Evolutionary conservation across 2,329 filamentous ascomycete species (phyloP).

Genomic region (Ascochyta pisi): DNA sequence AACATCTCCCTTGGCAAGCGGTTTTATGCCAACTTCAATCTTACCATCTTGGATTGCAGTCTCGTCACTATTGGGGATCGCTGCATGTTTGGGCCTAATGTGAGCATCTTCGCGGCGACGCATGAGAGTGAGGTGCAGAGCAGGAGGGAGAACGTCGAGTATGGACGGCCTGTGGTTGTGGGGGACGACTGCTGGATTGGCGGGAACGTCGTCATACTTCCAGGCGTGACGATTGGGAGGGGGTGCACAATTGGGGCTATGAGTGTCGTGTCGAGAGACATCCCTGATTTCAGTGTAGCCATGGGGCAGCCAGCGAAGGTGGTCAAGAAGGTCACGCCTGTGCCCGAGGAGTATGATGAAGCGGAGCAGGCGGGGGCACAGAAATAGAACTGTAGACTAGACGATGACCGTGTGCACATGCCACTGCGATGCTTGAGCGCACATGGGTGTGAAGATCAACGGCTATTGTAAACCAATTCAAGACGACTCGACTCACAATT

Average conservation of each 20-base stretch:
- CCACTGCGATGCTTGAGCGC: neutral
- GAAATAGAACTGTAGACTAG: neutral
- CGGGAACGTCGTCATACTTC: constrained; percentile 64
- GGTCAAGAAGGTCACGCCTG: constrained; percentile 48
- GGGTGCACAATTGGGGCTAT: constrained; percentile 79
- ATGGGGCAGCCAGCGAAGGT: constrained; percentile 71
- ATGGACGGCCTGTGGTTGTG: constrained; percentile 57
- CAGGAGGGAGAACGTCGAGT: constrained; percentile 58
- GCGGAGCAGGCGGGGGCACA: neutral
- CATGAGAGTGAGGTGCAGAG: constrained; percentile 60
- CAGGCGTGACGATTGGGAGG: constrained; percentile 78
- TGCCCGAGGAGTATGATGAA: constrained; percentile 16
- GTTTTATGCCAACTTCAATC: constrained; percentile 70
- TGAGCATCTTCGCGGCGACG: constrained; percentile 60
- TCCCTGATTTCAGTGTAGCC: constrained; percentile 67
- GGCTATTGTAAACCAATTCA: neutral
- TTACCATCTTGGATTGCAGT: constrained; percentile 60
- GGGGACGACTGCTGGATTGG: constrained; percentile 57
- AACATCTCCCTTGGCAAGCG: constrained; percentile 67
- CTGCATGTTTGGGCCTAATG: constrained; percentile 61
- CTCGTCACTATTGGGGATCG: constrained; percentile 61
- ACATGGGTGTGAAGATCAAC: neutral
- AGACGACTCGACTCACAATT: too few relatives aligned
- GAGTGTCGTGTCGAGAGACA: constrained; percentile 81
- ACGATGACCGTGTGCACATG: neutral